These are phyloP conservation scores for Avena sativa DNA, from an alignment of 176 grass and related monocot genomes.

Conservation along the genomic window DNA sequence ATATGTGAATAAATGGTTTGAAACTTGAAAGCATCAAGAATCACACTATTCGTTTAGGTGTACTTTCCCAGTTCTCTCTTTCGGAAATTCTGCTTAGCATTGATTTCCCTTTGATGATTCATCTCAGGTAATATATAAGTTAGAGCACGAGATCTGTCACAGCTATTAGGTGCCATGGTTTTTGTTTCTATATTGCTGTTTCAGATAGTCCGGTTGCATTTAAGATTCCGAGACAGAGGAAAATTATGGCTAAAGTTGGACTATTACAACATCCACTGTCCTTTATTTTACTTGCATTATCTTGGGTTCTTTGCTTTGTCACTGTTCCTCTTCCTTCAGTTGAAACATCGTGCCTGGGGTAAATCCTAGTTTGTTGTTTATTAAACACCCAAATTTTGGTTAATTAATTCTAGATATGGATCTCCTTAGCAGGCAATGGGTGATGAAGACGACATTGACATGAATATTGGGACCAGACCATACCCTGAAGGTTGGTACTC, in stretches of 20 bases:
- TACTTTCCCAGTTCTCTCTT: conserved; percentile 16
- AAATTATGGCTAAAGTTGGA: not conserved
- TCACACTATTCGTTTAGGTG: not conserved
- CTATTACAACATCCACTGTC: not conserved
- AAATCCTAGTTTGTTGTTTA: not conserved
- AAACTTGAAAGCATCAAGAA: conserved; percentile 13
- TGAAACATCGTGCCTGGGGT: not conserved
- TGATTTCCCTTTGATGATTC: not conserved
- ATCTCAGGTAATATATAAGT: not conserved
- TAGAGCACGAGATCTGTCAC: not conserved
- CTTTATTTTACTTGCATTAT: not conserved
- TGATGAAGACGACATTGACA: conserved; percentile 46
- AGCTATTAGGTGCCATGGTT: not conserved
- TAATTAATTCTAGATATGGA: conserved; percentile 11
- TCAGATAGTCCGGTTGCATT: not conserved
- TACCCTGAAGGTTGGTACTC: conserved; percentile 78
- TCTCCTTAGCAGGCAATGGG: conserved; percentile 45
- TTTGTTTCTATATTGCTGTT: conserved; percentile 3
- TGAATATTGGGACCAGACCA: conserved; percentile 51
- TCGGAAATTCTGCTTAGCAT: not conserved
- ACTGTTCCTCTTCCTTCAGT: not conserved
- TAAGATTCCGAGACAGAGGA: not conserved
- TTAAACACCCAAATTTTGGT: not conserved
- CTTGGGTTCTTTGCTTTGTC: not conserved
- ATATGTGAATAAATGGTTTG: conserved; percentile 1